phyloP scores from a whole-genome alignment of 2,329 filamentous ascomycete genomes.

The Diplocarpon rosae region DNA sequence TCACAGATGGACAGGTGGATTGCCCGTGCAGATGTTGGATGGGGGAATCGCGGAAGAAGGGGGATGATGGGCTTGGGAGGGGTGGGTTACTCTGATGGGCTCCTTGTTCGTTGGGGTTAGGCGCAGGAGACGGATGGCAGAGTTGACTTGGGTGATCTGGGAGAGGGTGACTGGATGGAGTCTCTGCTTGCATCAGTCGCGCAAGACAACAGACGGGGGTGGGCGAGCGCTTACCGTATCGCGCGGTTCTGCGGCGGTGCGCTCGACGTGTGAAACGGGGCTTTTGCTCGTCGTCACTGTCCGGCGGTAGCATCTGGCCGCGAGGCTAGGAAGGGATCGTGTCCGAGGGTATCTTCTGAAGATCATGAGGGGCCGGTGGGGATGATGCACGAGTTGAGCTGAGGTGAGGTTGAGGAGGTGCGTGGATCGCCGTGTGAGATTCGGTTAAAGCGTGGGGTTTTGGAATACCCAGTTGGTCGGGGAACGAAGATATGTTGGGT shows the following conservation, averaged over 20 bases:
- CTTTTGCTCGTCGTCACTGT: slow-evolving; percentile 6
- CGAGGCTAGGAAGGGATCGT: too few relatives aligned
- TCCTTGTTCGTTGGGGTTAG: slow-evolving; percentile 43
- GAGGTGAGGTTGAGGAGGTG: too few relatives aligned
- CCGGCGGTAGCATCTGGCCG: background rate
- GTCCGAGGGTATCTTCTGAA: too few relatives aligned
- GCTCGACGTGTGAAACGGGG: slow-evolving; percentile 47
- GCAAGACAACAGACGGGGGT: too few relatives aligned
- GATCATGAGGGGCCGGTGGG: too few relatives aligned
- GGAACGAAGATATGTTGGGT: too few relatives aligned
- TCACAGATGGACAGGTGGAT: background rate
- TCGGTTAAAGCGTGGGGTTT: too few relatives aligned
- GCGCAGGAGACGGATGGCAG: slow-evolving; percentile 55
- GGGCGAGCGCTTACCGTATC: slow-evolving; percentile 35
- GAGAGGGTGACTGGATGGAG: slow-evolving; percentile 52
- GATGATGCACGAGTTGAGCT: too few relatives aligned
- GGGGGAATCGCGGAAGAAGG: background rate
- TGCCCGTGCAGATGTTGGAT: background rate
- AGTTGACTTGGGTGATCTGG: slow-evolving; percentile 53
- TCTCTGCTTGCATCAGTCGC: slow-evolving; percentile 26
- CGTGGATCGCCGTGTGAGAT: too few relatives aligned
- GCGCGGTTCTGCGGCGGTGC: slow-evolving; percentile 65
- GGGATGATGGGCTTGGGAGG: background rate
- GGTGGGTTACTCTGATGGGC: slow-evolving; percentile 32
- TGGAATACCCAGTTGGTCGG: too few relatives aligned